These are phyloP conservation scores for Irpex rosettiformis DNA, from an alignment of 1,284 basidiomycete genomes.

Conservation along the genomic window DNA sequence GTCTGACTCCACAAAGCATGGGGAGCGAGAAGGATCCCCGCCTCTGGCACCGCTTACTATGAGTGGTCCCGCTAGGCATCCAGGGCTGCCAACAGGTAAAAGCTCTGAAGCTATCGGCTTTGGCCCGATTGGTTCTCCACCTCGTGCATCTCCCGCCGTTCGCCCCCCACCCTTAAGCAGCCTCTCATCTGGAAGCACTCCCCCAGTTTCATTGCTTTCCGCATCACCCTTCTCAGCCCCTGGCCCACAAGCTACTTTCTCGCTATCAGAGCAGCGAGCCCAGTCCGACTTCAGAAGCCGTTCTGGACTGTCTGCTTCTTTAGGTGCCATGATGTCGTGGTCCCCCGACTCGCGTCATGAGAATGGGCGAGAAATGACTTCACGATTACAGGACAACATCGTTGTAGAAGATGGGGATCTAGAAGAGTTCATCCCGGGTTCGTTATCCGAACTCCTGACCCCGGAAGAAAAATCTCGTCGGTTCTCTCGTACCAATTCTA, in stretches of 20 bases:
- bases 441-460: constrained; percentile 82
- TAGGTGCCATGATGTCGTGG: constrained; percentile 39
- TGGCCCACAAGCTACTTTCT: constrained; percentile 54
- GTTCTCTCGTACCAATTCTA: constrained; percentile 67
- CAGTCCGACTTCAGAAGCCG: constrained; percentile 33
- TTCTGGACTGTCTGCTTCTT: constrained; percentile 42
- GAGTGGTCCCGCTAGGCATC: constrained; percentile 42
- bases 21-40: constrained; percentile 11
- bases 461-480: constrained; percentile 78
- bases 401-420: constrained; percentile 71
- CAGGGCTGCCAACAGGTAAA: constrained; percentile 31
- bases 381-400: constrained; percentile 31
- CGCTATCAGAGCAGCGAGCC: constrained; percentile 34
- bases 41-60: constrained; percentile 44
- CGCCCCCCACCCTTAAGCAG: constrained; percentile 30
- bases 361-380: constrained; percentile 11
- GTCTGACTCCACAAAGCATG: constrained; percentile 9
- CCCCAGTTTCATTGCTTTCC: constrained; percentile 38
- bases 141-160: constrained; percentile 40
- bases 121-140: constrained; percentile 76
- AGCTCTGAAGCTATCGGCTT: constrained; percentile 46
- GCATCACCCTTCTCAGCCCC: constrained; percentile 71
- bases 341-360: constrained; percentile 22
- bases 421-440: constrained; percentile 86
- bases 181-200: constrained; percentile 50